Evolutionary conservation across 176 grass and related monocot genomes (phyloP).

Genomic region (Panicum miliaceum): DNA sequence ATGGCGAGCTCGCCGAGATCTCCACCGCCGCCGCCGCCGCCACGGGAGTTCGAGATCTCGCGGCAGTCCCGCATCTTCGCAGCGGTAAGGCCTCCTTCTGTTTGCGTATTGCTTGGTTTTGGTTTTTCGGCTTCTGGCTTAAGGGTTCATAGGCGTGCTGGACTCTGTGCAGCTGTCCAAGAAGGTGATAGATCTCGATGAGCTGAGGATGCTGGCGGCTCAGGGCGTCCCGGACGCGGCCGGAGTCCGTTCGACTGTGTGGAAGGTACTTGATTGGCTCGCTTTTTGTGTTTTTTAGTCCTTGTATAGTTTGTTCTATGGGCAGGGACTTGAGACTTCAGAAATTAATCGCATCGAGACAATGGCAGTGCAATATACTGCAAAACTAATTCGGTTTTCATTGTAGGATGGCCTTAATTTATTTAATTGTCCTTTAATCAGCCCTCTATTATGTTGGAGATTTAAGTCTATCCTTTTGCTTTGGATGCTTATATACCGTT

Average conservation of each 20-base stretch:
- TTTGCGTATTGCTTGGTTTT: background rate
- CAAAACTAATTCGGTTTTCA: background rate
- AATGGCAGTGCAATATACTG: background rate
- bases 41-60: slow-evolving; percentile 68
- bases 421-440: background rate
- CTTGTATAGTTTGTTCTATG: slow-evolving; percentile 19
- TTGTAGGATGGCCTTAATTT: background rate
- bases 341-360: background rate
- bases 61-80: slow-evolving; percentile 80
- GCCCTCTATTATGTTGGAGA: background rate
- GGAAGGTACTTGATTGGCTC: slow-evolving; percentile 63
- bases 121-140: background rate
- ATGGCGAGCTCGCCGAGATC: slow-evolving; percentile 56
- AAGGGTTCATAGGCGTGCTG: background rate
- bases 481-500: slow-evolving; percentile 12
- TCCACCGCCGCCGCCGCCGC: slow-evolving; percentile 26
- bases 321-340: background rate
- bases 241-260: slow-evolving; percentile 72
- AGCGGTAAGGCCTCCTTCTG: slow-evolving; percentile 34
- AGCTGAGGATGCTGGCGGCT: slow-evolving; percentile 68
- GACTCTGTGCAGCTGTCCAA: slow-evolving; percentile 66
- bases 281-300: background rate
- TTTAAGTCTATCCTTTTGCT: background rate
- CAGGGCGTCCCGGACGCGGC: slow-evolving; percentile 80
- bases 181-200: slow-evolving; percentile 79